Evolutionary conservation across 2,329 filamentous ascomycete genomes (phyloP).

Genomic region (Venturia aucupariae): DNA sequence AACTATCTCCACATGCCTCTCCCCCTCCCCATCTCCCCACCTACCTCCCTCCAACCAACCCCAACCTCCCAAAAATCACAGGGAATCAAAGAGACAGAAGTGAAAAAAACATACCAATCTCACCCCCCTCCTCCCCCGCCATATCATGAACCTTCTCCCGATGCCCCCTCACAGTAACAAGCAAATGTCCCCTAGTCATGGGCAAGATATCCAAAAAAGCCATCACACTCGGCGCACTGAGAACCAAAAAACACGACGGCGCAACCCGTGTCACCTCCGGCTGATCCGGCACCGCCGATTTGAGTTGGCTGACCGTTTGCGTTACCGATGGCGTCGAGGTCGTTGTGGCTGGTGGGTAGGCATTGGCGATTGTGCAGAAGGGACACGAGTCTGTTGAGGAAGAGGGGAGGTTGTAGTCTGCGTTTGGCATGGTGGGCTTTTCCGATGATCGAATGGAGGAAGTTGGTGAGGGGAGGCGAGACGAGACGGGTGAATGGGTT

Average conservation of each 20-base stretch:
- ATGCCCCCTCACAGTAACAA: constrained; percentile 72
- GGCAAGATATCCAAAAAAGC: constrained; percentile 94
- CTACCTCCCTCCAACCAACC: background rate
- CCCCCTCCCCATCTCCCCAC: background rate
- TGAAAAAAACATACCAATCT: constrained; percentile 10
- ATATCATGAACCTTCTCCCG: constrained; percentile 69
- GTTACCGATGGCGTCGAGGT: constrained; percentile 19
- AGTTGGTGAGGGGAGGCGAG: background rate
- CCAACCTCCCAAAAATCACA: too few species aligned
- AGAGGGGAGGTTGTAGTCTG: background rate
- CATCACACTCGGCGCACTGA: constrained; percentile 67
- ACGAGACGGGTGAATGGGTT: too few species aligned
- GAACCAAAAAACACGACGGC: constrained; percentile 50
- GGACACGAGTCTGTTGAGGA: constrained; percentile 32
- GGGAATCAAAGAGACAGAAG: too few species aligned
- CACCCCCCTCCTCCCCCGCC: constrained; percentile 43
- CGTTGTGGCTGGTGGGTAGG: constrained; percentile 33
- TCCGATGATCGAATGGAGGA: too few species aligned
- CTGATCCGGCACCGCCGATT: constrained; percentile 16
- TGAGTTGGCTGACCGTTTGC: background rate
- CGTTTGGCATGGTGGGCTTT: background rate
- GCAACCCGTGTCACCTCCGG: constrained; percentile 24
- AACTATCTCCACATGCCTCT: too few species aligned
- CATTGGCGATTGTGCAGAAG: constrained; percentile 48
- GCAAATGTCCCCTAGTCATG: constrained; percentile 70